Conservation (phyloP, 2,329 filamentous ascomycete genomes). For the Ophiostoma sp. region DNA sequence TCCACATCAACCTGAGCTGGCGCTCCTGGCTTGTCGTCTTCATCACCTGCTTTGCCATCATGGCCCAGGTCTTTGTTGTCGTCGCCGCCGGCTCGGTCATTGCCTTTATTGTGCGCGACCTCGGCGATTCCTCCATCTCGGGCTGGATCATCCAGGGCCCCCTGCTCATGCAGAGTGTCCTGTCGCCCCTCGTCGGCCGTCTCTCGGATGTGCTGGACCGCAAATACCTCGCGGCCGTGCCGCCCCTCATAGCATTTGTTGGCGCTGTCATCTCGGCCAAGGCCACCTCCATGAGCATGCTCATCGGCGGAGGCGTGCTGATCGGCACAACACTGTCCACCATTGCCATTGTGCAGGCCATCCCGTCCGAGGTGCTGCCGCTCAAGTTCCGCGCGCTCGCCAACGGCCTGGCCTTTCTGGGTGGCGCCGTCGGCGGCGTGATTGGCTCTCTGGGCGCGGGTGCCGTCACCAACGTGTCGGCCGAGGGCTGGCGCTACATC, state of each 20-base stretch:
- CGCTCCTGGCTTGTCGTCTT: constrained; percentile 46
- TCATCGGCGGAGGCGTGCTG: constrained; percentile 54
- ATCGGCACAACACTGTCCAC: constrained; percentile 51
- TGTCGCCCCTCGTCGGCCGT: constrained; percentile 52
- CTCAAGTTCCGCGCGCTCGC: constrained; percentile 52
- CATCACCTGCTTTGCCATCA: constrained; percentile 48
- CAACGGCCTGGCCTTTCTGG: constrained; percentile 49
- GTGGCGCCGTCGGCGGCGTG: constrained; percentile 47
- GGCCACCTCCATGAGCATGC: constrained; percentile 50
- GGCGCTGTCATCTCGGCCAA: constrained; percentile 52
- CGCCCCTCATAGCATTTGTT: constrained; percentile 49
- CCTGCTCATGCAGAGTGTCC: constrained; percentile 52
- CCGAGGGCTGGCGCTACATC: constrained; percentile 50
- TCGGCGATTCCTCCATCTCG: constrained; percentile 45
- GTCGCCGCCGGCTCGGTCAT: constrained; percentile 52
- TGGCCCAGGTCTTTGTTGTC: constrained; percentile 52
- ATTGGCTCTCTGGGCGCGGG: constrained; percentile 48
- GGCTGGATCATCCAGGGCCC: constrained; percentile 56
- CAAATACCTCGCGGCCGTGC: constrained; percentile 48
- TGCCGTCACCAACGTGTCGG: constrained; percentile 45
- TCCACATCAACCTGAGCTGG: constrained; percentile 49
- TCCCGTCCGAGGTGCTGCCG: constrained; percentile 52
- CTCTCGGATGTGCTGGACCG: constrained; percentile 53
- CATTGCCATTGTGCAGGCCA: constrained; percentile 51
- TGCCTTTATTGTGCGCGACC: constrained; percentile 50